Evolutionary conservation across 2,329 filamentous ascomycete genomes (phyloP), one percentile per base, ranked within the genome.

Genomic region (Microcyclospora pomicola): DNA sequence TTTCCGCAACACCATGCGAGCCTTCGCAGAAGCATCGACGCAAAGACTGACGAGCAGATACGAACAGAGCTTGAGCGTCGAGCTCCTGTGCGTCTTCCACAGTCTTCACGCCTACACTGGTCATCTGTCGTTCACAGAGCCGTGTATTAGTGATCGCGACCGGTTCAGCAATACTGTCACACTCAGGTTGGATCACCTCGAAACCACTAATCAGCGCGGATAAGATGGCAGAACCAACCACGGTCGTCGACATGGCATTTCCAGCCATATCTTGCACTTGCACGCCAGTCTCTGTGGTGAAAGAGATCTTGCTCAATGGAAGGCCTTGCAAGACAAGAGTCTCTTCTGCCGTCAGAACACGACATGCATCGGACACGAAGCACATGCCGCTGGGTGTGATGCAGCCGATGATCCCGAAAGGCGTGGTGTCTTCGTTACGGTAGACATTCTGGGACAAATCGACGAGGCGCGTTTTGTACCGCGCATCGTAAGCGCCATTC

Each of bases 231-330:
- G 71, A 66, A 2, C 77, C 79, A 9, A 86, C 73, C 1, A 85
- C 78, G 0, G 82, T 80, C 0, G 74, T 75, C 1, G 72, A 76
- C 82, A 88, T 88, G 0, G 82, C 82, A 53, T 91, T 88, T 0
- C 82, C 82, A 2, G 80, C 80, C 2, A 88, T 61, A 45, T 85
- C 74, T 44, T 78, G 73, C 2, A 83, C 62, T 13, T 86, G 58
- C 1, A 53, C 46, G 0, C 55, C 44, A 0, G 67, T 71, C 48
- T 87, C 77, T 7, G 69, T 68, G 0, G 72, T 76, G n/a, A 85
- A 65, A 1, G 75, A 61, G 9, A 87, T 61, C 35, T 69, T 67
- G 38, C 75, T 60, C 1, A 78, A 54, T 0, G 80, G 78, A 35
- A 87, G 63, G 1, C 82, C 82, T 59, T 87, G 82, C 5, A 86